Evolutionary conservation across 345 rosid species (phyloP).

Genomic region (Boechera divaricarpa): DNA sequence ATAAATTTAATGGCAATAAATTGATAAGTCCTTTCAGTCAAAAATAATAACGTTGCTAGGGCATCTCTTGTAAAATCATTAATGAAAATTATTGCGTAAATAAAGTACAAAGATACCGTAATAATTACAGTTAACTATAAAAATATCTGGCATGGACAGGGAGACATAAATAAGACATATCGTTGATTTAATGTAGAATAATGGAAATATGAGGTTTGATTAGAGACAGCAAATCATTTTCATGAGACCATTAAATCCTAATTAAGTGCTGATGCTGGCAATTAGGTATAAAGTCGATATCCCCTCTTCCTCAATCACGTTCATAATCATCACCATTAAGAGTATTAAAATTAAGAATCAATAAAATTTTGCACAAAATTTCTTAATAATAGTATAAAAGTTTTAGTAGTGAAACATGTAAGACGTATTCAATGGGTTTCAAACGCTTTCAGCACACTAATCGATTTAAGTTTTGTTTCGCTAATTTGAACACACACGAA

Average conservation of each 20-base stretch:
- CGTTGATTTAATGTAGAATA: background rate
- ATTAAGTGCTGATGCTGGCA: slow-evolving; percentile 42
- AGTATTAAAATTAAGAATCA: background rate
- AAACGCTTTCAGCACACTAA: slow-evolving; percentile 2
- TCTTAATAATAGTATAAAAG: no score
- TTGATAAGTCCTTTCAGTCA: background rate
- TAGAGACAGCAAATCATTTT: slow-evolving; percentile 37
- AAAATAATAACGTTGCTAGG: background rate
- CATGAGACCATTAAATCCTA: slow-evolving; percentile 23
- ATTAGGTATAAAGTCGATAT: slow-evolving; percentile 46
- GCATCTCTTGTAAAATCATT: background rate
- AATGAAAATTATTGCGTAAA: slow-evolving; percentile 3
- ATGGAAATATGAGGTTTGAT: slow-evolving; percentile 14
- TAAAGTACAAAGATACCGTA: slow-evolving; percentile 8
- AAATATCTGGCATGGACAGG: slow-evolving; percentile 25
- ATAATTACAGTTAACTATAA: slow-evolving; percentile 12
- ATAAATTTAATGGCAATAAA: background rate
- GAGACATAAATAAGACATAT: slow-evolving; percentile 21
- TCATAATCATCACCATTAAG: slow-evolving; percentile 34
- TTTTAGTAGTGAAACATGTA: slow-evolving; percentile 11
- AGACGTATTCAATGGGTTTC: background rate
- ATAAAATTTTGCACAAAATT: background rate
- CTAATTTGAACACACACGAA: background rate
- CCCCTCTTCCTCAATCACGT: slow-evolving; percentile 34
- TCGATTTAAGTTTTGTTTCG: background rate